Conservation (phyloP, 208 protist genomes). For the Wallacemonas sp. region DNA sequence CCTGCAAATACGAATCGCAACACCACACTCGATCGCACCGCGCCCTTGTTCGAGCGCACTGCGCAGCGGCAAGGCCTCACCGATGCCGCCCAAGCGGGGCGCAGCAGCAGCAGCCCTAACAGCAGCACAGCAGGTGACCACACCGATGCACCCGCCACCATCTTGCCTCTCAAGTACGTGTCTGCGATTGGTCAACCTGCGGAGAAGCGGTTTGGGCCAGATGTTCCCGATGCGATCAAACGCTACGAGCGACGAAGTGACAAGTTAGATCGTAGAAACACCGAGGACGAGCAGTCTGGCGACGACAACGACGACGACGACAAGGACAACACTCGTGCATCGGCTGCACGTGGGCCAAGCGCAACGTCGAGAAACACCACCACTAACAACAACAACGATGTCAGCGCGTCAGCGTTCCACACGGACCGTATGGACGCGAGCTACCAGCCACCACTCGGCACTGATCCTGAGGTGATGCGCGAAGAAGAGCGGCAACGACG, state of each 20-base stretch:
- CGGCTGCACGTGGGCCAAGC: neutral
- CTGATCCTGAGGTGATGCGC: conserved; percentile 65
- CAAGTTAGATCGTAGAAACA: conserved; percentile 68
- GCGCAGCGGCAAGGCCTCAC: neutral
- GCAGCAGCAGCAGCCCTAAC: neutral
- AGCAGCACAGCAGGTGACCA: neutral
- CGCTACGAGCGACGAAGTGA: conserved; percentile 77
- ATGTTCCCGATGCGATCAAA: conserved; percentile 70
- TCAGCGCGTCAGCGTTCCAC: conserved; percentile 20
- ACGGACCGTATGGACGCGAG: conserved; percentile 35
- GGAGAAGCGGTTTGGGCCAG: conserved; percentile 76
- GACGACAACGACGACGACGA: neutral
- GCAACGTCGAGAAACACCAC: neutral
- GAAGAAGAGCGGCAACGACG: conserved; percentile 40
- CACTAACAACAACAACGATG: neutral
- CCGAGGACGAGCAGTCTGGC: conserved; percentile 32
- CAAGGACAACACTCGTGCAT: neutral
- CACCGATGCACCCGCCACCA: conserved; percentile 20
- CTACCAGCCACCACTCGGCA: conserved; percentile 83
- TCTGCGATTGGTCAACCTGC: conserved; percentile 56
- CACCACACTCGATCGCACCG: neutral
- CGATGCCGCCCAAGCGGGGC: neutral
- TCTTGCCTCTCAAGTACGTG: conserved; percentile 73
- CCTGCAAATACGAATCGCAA: conserved; percentile 19
- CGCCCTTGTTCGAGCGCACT: conserved; percentile 5